Conservation (phyloP, 345 rosid species). For the Balakata baccata region DNA sequence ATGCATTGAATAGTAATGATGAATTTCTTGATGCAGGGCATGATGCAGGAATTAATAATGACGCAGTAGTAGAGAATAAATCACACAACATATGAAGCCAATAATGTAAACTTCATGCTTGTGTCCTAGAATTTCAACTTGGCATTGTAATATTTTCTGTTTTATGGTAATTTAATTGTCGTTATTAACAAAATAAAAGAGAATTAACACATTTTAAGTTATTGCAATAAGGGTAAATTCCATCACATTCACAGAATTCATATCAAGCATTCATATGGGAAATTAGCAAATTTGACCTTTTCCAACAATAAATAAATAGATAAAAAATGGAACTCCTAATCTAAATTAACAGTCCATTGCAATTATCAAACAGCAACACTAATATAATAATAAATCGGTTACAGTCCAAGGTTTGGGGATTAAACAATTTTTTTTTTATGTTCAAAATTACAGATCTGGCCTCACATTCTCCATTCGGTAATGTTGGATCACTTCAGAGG, state of each 20-base stretch:
- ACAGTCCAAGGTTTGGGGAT: neutral
- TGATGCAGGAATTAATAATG: neutral
- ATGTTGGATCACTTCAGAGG: neutral
- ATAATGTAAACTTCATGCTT: neutral
- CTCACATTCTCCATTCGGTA: neutral
- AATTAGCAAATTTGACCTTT: no score
- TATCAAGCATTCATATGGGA: neutral
- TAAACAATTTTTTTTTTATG: neutral
- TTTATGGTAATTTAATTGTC: neutral
- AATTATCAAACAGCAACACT: neutral
- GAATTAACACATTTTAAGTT: no score
- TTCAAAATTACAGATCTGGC: neutral
- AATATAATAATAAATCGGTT: neutral
- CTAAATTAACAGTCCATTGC: neutral
- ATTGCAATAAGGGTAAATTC: no score
- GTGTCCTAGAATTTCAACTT: neutral
- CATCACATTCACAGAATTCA: constrained; percentile 30
- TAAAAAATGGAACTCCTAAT: neutral
- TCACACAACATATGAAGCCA: neutral
- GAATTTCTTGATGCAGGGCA: neutral
- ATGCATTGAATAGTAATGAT: neutral
- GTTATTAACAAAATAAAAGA: neutral
- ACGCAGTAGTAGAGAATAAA: neutral
- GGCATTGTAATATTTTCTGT: neutral
- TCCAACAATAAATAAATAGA: neutral